Evolutionary conservation across 2,329 filamentous ascomycete genomes (phyloP), one percentile per base, ranked within the genome.

Genomic region (Ceratocystis cacaofunesta): DNA sequence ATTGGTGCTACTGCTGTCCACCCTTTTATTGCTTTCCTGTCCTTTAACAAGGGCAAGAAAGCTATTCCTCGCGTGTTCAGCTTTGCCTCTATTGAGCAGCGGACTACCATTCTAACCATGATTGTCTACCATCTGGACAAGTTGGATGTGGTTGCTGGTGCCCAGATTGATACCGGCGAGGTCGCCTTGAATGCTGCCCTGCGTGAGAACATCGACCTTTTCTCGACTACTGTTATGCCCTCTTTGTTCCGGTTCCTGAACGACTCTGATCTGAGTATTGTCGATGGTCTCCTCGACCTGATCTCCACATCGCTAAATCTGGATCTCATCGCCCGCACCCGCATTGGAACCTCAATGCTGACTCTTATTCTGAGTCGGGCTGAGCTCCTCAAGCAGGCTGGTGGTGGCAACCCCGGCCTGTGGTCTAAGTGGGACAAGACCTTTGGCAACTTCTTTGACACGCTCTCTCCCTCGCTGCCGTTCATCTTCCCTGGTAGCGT

Each of bases 31-130:
- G 90, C 92, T 60, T 92, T 99, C 74, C 79, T 99, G 60, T 95
- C 92, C 3, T 95, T 94, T 72, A 85, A 87, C 70, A 99, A 99
- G 79, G 94, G 94, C 72, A 97, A 96, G 78, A 96, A 94, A 78
- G 90, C 89, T 1, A 90, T 99, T 68, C 91, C 91, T 62, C 90
- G 94, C 65, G 89, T 97, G 64, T 97, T 97, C 82, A 87, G 91
- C 55, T 90, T 96, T 72, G 89, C 96, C 63, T 88, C 89, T 69
- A 88, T 92, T 68, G 89, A 96, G 72, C 92, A 97, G 76, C 89
- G 92, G 62, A 92, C 94, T 25, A 97, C 92, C 0, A 90, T 97
- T 68, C 80, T 99, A 68, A 99, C 94, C 4, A 92, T 99, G 82
- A 92, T 99, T 70, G 85, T 95, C 67, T 87, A 96, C 63, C 91